A percentile compares a stretch with the other conserved stretches of the same genome.
Conservation (phyloP, 1,139 yeast species). For the Diutina neorugosa region DNA sequence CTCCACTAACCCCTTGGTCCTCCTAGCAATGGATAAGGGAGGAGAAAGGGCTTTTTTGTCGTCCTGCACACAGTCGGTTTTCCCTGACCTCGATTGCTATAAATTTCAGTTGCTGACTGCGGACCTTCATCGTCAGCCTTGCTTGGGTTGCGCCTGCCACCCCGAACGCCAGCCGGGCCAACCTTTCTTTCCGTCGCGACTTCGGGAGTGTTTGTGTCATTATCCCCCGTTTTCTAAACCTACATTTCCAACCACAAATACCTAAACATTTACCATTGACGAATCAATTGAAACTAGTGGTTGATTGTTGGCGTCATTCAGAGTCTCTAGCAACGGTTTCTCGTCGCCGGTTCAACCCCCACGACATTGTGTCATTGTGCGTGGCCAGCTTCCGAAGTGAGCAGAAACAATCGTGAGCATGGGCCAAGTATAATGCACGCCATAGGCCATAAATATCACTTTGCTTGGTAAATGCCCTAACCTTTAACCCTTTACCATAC, state of each 20-base stretch:
- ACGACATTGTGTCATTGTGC: neutral
- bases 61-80: neutral
- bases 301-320: no score
- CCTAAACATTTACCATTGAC: no score
- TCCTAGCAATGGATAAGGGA: no score
- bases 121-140: neutral
- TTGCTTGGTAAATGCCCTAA: no score
- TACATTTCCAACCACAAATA: no score
- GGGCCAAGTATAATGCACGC: neutral
- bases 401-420: neutral
- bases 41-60: no score
- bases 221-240: no score
- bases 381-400: neutral
- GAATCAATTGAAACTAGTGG: no score
- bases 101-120: conserved; percentile 2
- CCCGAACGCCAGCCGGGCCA: neutral
- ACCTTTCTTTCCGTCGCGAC: no score
- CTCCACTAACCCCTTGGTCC: neutral
- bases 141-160: neutral
- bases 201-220: neutral
- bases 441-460: no score
- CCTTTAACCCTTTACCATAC: no score
- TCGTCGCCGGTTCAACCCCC: neutral
- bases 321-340: neutral
- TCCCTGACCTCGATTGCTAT: conserved; percentile 1